Base-by-base conservation (phyloP, 148 eudicot species). In the Spergularia bocconei region DNA sequence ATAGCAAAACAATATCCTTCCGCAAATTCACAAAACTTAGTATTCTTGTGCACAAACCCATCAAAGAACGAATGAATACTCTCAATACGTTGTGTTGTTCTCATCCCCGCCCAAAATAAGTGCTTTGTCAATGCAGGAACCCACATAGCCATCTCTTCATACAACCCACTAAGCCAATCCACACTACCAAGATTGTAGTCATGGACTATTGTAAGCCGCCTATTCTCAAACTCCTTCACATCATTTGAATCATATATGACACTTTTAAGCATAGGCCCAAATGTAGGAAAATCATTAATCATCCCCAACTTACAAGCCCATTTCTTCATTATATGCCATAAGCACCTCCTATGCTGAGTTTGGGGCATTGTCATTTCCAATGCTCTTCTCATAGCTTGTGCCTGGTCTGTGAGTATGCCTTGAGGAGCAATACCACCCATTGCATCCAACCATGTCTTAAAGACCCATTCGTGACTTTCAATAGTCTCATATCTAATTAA, bases 401-500 rank as follows among this genome's bases (percentile, higher is more conserved):
- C 84, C 54, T 79, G 80, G 70, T 89, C 89, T 12, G 87, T 85
- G 23, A 80, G 77, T 60, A 89, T 66, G 25, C 87, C 84, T 15
- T 67, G 75, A 20, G 93, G 90, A 2, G 82, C 63, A 21, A 52
- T 85, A 50, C 79, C 84, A 79, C 44, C 67, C 93, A 89, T 89
- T 5, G 87, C 84, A 23, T 83, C 82, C 51, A 85, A 83, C 80
- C 84, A 89, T 64, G 93, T 82, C 72, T 78, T 82, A 44, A 89
- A 84, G 39, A 89, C 76, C 90, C 90, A 87, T 19, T 81, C 29
- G 75, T 82, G 85, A 5, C 87, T 71, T 73, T 83, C 82, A 73
- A 84, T 85, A 11, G 90, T 84, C 71, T 87, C 93, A 84, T 84
- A 86, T 55, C 81, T 71, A 61, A 89, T 77, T 47, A 89, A 63